These are phyloP conservation scores for Catenaria anguillulae DNA, from an alignment of 371 early-diverging fungal species.

Conservation along the genomic window DNA sequence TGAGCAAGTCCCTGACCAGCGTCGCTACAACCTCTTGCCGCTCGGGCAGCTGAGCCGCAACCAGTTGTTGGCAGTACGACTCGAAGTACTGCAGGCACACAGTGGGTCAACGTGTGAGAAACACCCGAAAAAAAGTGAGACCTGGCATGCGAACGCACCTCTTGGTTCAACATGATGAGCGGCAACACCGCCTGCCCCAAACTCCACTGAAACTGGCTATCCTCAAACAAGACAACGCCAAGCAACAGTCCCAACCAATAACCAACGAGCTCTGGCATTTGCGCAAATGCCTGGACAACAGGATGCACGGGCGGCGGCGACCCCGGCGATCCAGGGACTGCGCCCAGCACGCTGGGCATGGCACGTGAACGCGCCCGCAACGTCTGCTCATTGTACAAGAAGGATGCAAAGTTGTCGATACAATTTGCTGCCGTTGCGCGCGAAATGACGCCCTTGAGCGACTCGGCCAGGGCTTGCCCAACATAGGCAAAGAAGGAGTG, in stretches of 20 bases:
- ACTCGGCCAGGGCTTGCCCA: conserved; percentile 28
- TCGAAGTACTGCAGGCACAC: conserved; percentile 32
- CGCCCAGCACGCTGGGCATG: neutral
- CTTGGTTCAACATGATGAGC: conserved; percentile 54
- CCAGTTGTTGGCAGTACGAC: conserved; percentile 45
- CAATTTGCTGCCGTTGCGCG: conserved; percentile 48
- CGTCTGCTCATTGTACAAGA: conserved; percentile 38
- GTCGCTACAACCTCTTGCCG: conserved; percentile 47
- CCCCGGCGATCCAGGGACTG: neutral
- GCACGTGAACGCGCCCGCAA: neutral
- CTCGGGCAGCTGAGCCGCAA: conserved; percentile 54
- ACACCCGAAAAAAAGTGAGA: neutral
- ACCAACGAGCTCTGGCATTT: conserved; percentile 22
- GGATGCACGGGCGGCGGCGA: neutral
- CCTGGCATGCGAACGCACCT: conserved; percentile 23
- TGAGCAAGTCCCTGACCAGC: conserved; percentile 23
- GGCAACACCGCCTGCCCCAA: conserved; percentile 65
- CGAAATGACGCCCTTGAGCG: conserved; percentile 15
- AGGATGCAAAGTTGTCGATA: conserved; percentile 53
- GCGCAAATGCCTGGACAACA: conserved; percentile 7
- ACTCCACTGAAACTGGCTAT: conserved; percentile 63
- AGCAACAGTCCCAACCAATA: conserved; percentile 47
- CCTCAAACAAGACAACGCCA: conserved; percentile 61
- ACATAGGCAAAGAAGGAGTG: conserved; percentile 21
- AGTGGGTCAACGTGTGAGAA: neutral